Evolutionary conservation across 805 yeast species (phyloP), one percentile per base, ranked within the genome.

Genomic region (Candida ortonii): DNA sequence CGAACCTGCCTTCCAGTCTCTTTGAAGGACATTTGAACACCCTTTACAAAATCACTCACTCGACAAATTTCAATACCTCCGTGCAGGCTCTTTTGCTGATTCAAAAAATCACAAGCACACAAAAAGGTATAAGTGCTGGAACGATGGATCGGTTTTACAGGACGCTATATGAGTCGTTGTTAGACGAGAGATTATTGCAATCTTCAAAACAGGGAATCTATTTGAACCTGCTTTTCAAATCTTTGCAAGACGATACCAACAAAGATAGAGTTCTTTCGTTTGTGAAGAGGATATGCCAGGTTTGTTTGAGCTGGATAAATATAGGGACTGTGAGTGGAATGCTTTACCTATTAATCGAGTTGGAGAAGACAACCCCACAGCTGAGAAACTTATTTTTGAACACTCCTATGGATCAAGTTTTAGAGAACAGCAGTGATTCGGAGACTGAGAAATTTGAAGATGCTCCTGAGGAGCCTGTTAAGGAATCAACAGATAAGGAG

Each of bases 181-280:
- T 88, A 46, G 97, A 93, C 58, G 79, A 84, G 22, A 75, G 97
- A 55, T 68, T 93, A 42, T 76, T 82, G 12, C 68, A 70, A n/a
- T 84, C 97, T 0, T 85, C 97, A 2, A 93, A 93, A 58, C 95
- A 90, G 61, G 87, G 95, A 48, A 82, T 93, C 39, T 93, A 88
- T 59, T 68, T 93, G 64, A 89, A 90, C 56, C 67, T 93, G 52
- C 65, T 93, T 32, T 88, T 77, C 71, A 87, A 84, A 57, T 76
- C 97, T 0, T 65, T 93, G 61, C 84, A 84, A 55, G 70, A 71
- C 38, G 97, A 89, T 53, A 49, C 63, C 6, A 67, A 72, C 33
- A 67, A 71, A 30, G 68, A 73, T 11, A 71, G 97, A 49, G 84
- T 87, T 6, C 65, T 80, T 55, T 95, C 98, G 0, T 90, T 93